These are phyloP conservation scores for Aspergillus haitiensis DNA, from an alignment of 495 filamentous ascomycete genomes.

Conservation along the genomic window DNA sequence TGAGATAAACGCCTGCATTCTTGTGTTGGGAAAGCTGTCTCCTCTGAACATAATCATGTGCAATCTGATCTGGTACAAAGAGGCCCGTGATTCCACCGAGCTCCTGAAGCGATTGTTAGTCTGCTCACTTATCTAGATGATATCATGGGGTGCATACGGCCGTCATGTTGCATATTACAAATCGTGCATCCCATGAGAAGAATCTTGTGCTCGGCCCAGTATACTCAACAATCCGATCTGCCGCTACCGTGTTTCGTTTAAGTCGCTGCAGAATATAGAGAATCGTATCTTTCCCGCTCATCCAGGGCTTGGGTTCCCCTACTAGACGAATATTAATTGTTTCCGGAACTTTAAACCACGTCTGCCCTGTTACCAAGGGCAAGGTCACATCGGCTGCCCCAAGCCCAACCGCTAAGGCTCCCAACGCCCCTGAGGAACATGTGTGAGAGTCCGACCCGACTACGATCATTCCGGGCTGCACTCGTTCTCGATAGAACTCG, in stretches of 20 bases:
- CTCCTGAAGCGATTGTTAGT: constrained; percentile 28
- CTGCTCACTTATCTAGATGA: background rate
- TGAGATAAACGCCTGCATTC: constrained; percentile 32
- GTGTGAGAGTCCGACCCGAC: constrained; percentile 52
- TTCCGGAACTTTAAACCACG: constrained; percentile 50
- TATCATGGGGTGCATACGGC: constrained; percentile 29
- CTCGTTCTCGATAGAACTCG: constrained; percentile 46
- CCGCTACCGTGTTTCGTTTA: constrained; percentile 48
- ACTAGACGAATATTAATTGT: constrained; percentile 38
- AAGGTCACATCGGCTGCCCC: constrained; percentile 49
- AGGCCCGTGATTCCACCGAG: constrained; percentile 48
- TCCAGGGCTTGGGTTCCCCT: constrained; percentile 34
- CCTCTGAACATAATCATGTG: constrained; percentile 32
- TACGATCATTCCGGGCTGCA: constrained; percentile 46
- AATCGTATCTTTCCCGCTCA: constrained; percentile 51
- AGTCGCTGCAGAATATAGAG: constrained; percentile 45
- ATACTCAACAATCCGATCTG: constrained; percentile 49
- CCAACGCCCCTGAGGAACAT: constrained; percentile 43
- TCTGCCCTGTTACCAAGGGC: constrained; percentile 46
- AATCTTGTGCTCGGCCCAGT: constrained; percentile 36
- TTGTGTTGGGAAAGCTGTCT: constrained; percentile 37
- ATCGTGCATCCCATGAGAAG: constrained; percentile 45
- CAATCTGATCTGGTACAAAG: constrained; percentile 42
- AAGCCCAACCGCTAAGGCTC: constrained; percentile 45
- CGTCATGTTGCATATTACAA: constrained; percentile 52